Evolutionary conservation across 1,284 basidiomycete species (phyloP).

Genomic region (Naganishia cerealis): DNA sequence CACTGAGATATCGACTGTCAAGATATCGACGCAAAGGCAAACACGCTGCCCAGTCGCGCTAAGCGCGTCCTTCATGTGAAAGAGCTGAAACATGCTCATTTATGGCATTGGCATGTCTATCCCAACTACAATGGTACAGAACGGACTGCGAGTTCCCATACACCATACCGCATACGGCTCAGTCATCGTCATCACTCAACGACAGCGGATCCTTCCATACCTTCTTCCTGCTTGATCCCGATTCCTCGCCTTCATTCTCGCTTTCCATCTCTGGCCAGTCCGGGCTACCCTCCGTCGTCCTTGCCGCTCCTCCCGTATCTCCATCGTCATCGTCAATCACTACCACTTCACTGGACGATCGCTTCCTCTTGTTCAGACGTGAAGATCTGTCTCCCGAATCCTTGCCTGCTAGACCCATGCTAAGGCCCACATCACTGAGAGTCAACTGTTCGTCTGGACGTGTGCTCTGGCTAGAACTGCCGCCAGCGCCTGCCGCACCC

Average conservation of each 20-base stretch:
- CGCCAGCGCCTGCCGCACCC: background rate
- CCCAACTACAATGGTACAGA: background rate
- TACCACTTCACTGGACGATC: slow-evolving; percentile 22
- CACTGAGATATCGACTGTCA: background rate
- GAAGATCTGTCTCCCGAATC: slow-evolving; percentile 23
- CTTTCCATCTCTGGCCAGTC: slow-evolving; percentile 40
- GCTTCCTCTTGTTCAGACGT: slow-evolving; percentile 2
- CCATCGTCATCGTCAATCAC: slow-evolving; percentile 16
- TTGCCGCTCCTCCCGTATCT: background rate
- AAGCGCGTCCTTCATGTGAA: slow-evolving; percentile 6
- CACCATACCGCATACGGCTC: background rate
- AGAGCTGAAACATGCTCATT: background rate
- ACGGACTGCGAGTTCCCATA: background rate
- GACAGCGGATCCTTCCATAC: slow-evolving; percentile 21
- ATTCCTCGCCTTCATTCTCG: slow-evolving; percentile 33
- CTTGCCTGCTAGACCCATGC: background rate
- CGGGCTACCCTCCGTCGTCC: slow-evolving; percentile 35
- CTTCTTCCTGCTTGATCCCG: background rate
- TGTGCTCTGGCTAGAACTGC: background rate
- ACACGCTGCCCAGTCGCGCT: slow-evolving; percentile 1
- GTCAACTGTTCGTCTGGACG: slow-evolving; percentile 11
- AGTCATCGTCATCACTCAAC: slow-evolving; percentile 18
- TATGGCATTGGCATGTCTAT: background rate
- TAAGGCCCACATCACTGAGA: slow-evolving; percentile 8
- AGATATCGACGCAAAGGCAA: background rate